Evolutionary conservation across 2,329 filamentous ascomycete species (phyloP).

Genomic region (Aspergillus quadricinctus): DNA sequence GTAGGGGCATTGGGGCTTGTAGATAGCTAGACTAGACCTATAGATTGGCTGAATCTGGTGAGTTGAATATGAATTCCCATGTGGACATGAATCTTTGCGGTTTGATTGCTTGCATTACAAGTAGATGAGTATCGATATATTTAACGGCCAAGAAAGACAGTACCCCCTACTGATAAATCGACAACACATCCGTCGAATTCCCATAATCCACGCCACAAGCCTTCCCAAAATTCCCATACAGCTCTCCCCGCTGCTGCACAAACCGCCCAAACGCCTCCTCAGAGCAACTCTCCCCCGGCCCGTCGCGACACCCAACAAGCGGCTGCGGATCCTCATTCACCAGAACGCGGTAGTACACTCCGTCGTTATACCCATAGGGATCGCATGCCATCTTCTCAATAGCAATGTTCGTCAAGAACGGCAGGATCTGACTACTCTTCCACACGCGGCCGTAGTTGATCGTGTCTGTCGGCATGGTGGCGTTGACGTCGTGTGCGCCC

Average conservation of each 20-base stretch:
- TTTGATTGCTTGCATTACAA: no score
- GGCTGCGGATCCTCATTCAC: conserved; percentile 50
- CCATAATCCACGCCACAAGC: conserved; percentile 2
- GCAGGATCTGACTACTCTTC: conserved; percentile 59
- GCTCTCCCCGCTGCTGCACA: conserved; percentile 39
- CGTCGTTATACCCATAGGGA: conserved; percentile 52
- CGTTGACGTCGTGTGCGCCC: conserved; percentile 52
- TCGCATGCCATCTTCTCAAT: conserved; percentile 62
- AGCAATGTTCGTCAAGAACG: conserved; percentile 63
- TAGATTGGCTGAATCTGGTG: no score
- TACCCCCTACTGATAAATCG: neutral
- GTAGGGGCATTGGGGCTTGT: neutral
- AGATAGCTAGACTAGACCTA: neutral
- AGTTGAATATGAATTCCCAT: neutral
- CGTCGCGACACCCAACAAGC: conserved; percentile 46
- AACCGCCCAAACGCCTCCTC: conserved; percentile 41
- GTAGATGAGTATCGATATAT: no score
- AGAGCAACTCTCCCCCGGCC: conserved; percentile 49
- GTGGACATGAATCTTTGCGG: no score
- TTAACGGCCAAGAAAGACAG: neutral
- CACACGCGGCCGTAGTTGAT: conserved; percentile 62
- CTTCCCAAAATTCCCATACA: conserved; percentile 5
- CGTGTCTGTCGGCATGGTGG: conserved; percentile 59
- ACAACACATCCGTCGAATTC: neutral
- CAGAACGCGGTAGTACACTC: conserved; percentile 50